Base-by-base conservation (phyloP, 2,329 filamentous ascomycete species). In the Fonsecaea nubica region DNA sequence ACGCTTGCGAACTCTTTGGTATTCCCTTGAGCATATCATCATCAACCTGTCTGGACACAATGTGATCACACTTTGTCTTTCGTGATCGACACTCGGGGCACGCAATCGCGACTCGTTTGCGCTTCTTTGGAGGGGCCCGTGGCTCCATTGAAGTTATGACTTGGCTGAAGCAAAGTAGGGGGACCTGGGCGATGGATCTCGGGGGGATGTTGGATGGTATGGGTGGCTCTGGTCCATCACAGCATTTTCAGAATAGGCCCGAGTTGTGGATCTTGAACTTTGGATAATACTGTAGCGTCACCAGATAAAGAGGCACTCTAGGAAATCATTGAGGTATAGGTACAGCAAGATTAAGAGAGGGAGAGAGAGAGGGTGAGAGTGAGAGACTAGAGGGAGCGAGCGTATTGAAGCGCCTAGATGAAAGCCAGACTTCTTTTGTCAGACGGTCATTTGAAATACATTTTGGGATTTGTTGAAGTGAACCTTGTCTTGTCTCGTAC, bases 1-100 rank as follows among this genome's bases (percentile, higher is more conserved):
- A 48, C 42, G 42, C n/a, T 48, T 48, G 42, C n/a, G 42, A 48
- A 25, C 42, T 48, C 42, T 48, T 48, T 25, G 42, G 42, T 18
- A 48, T 48, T 9, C 42, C 42, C 10, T 48, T 48, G 1, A 48
- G 42, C 42, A 48, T 21, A 48, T 21, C 42, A 21, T 48, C 42
- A 48, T 48, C 42, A 21, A 21, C 9, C 10, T 48, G 42, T 25
- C 42, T 48, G 42, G 42, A 21, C 42, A 48, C 18, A 25, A 21
- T 48, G 42, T 48, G 42, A 21, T 21, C 7, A 18, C 42, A 48
- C 18, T 48, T 48, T 48, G 42, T 48, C 42, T 48, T 48, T 9
- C 42, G 42, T 3, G 9, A 48, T 8, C 42, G 42, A 48, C 42
- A 48, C 6, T 48, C 42, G 12, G 42, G 42, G 42, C 42, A 48